A percentile compares a stretch with the other conserved stretches of the same genome.
Conservation (phyloP, 108 stramenopile genomes). For the Mediolabrus comicus region DNA sequence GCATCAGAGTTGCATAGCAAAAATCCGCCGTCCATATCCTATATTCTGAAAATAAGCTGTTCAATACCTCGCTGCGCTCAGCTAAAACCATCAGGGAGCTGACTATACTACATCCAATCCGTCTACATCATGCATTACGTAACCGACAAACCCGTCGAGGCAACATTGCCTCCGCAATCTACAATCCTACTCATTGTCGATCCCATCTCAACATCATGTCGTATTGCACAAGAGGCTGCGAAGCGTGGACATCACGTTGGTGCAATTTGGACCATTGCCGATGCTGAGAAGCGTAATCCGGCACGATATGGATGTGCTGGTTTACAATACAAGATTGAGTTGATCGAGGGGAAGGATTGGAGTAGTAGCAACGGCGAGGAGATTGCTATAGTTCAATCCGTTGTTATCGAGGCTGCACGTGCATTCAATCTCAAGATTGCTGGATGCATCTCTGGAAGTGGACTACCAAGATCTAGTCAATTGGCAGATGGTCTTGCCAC, state of each 20-base stretch:
- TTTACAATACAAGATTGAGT: constrained; percentile 11
- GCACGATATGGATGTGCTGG: background rate
- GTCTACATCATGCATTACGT: background rate
- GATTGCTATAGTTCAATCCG: constrained; percentile 5
- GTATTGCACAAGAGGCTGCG: constrained; percentile 62
- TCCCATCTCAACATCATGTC: constrained; percentile 44
- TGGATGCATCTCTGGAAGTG: constrained; percentile 67
- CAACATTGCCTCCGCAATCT: background rate
- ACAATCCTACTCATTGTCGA: constrained; percentile 5
- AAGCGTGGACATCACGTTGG: constrained; percentile 63
- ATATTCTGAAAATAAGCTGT: no score
- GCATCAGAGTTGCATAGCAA: no score
- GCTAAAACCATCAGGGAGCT: no score
- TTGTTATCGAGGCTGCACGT: constrained; percentile 48
- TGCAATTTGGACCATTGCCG: constrained; percentile 48
- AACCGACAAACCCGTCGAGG: constrained; percentile 10
- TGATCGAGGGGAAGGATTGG: constrained; percentile 16
- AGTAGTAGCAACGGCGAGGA: constrained; percentile 12
- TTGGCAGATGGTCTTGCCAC: constrained; percentile 59
- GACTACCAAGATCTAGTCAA: constrained; percentile 64
- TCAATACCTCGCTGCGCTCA: no score
- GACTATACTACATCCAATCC: constrained; percentile 35
- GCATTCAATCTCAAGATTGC: constrained; percentile 21
- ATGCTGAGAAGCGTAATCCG: background rate
- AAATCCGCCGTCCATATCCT: no score